Evolutionary conservation across 225 moss, liverwort and hornwort species (phyloP).

Genomic region (Sphagnum tenellum): DNA sequence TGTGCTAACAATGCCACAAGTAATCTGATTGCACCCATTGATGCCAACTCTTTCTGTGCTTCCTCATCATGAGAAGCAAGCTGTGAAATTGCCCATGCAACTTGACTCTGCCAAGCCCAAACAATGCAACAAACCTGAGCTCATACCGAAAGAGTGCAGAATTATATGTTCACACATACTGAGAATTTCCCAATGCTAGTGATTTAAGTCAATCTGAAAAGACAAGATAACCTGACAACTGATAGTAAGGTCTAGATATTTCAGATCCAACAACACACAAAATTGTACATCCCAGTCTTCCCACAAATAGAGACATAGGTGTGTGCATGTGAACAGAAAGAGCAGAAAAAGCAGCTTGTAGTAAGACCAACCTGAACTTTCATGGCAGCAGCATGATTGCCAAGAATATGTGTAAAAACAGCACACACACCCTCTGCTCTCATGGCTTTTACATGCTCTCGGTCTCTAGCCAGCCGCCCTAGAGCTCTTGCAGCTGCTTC

Average conservation of each 20-base stretch:
- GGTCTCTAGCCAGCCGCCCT: slow-evolving; percentile 50
- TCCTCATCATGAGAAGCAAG: slow-evolving; percentile 51
- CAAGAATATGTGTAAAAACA: slow-evolving; percentile 58
- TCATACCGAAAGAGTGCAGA: no score
- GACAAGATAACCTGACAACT: background rate
- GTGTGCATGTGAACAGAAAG: no score
- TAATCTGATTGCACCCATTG: slow-evolving; percentile 64
- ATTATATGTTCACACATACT: no score
- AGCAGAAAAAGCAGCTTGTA: background rate
- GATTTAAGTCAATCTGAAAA: slow-evolving; percentile 3
- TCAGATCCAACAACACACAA: background rate
- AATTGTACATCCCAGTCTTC: no score
- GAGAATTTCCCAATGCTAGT: background rate
- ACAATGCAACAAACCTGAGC: no score
- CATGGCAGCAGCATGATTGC: slow-evolving; percentile 54
- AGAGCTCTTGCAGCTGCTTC: slow-evolving; percentile 69
- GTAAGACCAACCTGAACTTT: slow-evolving; percentile 50
- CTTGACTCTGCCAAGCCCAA: slow-evolving; percentile 29
- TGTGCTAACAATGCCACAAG: slow-evolving; percentile 69
- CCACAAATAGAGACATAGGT: no score
- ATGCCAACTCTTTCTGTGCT: slow-evolving; percentile 72
- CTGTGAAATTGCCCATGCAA: slow-evolving; percentile 60
- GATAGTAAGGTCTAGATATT: background rate
- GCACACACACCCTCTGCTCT: slow-evolving; percentile 49
- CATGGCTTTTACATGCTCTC: slow-evolving; percentile 60